These are phyloP conservation scores for Massariosphaeria phaeospora DNA, from an alignment of 495 filamentous ascomycete genomes.

Conservation along the genomic window DNA sequence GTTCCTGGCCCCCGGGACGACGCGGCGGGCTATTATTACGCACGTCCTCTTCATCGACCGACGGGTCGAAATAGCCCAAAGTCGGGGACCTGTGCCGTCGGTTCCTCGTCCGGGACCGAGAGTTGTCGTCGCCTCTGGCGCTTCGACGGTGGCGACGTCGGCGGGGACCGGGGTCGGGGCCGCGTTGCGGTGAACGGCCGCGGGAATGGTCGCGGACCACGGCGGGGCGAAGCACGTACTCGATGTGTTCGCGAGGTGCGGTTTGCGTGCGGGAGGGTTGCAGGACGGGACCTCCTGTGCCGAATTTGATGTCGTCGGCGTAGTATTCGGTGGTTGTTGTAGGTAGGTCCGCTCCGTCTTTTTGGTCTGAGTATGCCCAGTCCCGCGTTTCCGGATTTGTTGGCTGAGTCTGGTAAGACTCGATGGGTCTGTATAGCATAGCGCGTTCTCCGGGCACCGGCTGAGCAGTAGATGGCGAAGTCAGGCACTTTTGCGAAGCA, in stretches of 20 bases:
- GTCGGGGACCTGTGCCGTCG: background rate
- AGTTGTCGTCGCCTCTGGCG: conserved; percentile 5
- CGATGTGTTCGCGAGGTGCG: conserved; percentile 11
- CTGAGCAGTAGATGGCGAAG: background rate
- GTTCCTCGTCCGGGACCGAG: background rate
- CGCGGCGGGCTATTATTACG: background rate
- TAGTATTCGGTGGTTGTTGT: too few relatives aligned
- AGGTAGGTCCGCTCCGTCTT: background rate
- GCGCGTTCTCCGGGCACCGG: background rate
- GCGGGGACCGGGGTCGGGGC: background rate
- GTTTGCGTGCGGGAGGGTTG: conserved; percentile 7
- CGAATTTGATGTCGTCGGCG: conserved; percentile 1
- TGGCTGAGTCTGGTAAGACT: background rate
- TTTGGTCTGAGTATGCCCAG: conserved; percentile 18
- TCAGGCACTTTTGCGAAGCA: background rate
- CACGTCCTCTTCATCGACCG: conserved; percentile 3
- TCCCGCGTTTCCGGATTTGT: conserved; percentile 15
- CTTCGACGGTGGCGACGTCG: conserved; percentile 3
- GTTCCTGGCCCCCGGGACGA: background rate
- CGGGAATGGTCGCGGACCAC: conserved; percentile 3
- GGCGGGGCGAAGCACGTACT: conserved; percentile 21
- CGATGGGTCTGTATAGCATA: background rate
- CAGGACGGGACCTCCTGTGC: background rate
- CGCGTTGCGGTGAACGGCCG: conserved; percentile 2
- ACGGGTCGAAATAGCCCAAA: background rate